Conservation (phyloP, 1,139 yeast species). For the Taiozyma sp. region DNA sequence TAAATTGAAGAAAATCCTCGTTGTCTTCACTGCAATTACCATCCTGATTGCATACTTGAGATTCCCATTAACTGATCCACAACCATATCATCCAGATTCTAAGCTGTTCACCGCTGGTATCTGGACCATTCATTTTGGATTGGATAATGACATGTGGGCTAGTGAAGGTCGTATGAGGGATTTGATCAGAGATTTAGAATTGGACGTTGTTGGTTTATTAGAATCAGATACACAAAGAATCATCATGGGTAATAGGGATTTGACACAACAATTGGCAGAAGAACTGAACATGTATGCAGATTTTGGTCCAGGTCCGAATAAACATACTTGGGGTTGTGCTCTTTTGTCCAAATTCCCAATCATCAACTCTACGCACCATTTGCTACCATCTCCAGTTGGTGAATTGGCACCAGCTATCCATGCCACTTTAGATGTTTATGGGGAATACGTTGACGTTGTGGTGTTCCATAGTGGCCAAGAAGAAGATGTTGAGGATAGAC, state of each 20-base stretch:
- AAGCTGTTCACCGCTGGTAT: slow-evolving; percentile 87
- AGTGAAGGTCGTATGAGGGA: slow-evolving; percentile 87
- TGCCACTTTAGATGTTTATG: slow-evolving; percentile 90
- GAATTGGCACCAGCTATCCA: slow-evolving; percentile 98
- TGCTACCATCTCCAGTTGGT: slow-evolving; percentile 94
- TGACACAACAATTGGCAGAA: slow-evolving; percentile 88
- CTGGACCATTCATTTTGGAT: slow-evolving; percentile 97
- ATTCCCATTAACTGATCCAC: slow-evolving; percentile 50
- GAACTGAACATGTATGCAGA: slow-evolving; percentile 93
- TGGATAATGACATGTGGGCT: slow-evolving; percentile 98
- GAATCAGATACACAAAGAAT: slow-evolving; percentile 93
- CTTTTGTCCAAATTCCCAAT: slow-evolving; percentile 92
- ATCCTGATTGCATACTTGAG: slow-evolving; percentile 49
- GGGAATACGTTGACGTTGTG: slow-evolving; percentile 80
- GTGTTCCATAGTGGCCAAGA: slow-evolving; percentile 99
- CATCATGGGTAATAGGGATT: slow-evolving; percentile 91
- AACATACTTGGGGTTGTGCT: slow-evolving; percentile 98
- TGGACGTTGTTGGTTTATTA: slow-evolving; percentile 84
- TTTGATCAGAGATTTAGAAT: slow-evolving; percentile 74
- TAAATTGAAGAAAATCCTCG: slow-evolving; percentile 17
- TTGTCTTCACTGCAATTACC: slow-evolving; percentile 16
- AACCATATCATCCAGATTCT: slow-evolving; percentile 74
- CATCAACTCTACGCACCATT: slow-evolving; percentile 79
- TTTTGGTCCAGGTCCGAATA: slow-evolving; percentile 96
- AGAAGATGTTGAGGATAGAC: slow-evolving; percentile 91